Evolutionary conservation across 208 protist genomes (phyloP).

Genomic region (Trypanosoma rangeli): DNA sequence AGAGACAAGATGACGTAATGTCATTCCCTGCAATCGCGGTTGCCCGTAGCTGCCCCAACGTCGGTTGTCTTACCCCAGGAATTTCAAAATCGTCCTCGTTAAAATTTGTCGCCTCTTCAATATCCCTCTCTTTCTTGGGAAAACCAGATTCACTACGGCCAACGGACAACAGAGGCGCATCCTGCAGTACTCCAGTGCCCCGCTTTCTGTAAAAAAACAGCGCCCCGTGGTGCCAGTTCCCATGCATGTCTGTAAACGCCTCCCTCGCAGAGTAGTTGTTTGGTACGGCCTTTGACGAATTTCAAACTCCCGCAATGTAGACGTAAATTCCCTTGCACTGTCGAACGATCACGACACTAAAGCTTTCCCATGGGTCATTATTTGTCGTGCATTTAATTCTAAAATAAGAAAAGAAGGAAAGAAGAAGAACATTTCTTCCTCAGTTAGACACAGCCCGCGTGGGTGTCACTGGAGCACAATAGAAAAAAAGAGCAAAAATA

Average conservation of each 20-base stretch:
- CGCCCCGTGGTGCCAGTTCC: conserved; percentile 6
- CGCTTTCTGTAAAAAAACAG: conserved; percentile 13
- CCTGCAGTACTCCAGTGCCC: not conserved
- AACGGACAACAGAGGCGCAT: not conserved
- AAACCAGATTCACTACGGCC: not conserved
- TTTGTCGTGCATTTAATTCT: too few relatives aligned
- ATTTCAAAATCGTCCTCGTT: conserved; percentile 1
- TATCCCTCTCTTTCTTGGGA: not conserved
- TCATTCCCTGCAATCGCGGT: conserved; percentile 60
- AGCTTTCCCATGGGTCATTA: conserved; percentile 1
- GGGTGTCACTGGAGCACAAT: too few relatives aligned
- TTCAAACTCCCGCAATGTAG: conserved; percentile 4
- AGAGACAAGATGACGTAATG: conserved; percentile 57
- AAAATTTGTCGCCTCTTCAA: not conserved
- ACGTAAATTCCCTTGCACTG: not conserved
- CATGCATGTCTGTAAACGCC: conserved; percentile 4
- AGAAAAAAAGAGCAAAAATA: conserved; percentile 19
- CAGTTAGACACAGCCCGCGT: too few relatives aligned
- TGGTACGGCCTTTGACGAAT: conserved; percentile 9
- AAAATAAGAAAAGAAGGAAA: not conserved
- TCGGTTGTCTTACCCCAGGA: conserved; percentile 6
- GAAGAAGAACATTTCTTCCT: too few relatives aligned
- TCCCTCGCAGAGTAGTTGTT: not conserved
- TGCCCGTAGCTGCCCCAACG: conserved; percentile 31
- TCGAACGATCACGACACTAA: not conserved